A percentile compares a stretch with the other conserved stretches of the same genome.
Evolutionary conservation across 768 basidiomycete species (phyloP).

Genomic region (Trametes villosa): DNA sequence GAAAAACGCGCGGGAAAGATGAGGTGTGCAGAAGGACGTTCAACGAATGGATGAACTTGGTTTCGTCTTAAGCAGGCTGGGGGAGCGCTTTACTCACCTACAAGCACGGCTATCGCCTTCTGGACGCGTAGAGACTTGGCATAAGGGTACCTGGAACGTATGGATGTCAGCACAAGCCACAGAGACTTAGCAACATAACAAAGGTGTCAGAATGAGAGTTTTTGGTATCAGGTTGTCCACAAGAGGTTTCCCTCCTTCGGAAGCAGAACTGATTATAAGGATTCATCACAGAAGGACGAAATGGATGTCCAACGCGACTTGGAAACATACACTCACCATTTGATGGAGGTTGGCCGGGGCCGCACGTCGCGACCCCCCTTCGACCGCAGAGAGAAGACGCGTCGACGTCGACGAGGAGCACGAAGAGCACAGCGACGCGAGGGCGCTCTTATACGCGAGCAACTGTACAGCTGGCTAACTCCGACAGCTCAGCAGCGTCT

Average conservation of each 20-base stretch:
- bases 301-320: neutral
- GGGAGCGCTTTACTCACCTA: constrained; percentile 18
- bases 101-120: neutral
- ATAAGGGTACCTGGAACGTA: neutral
- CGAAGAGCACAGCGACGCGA: neutral
- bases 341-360: neutral
- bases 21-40: constrained; percentile 46
- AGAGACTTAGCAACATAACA: neutral
- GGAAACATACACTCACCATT: constrained; percentile 25
- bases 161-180: neutral
- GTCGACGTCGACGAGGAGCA: constrained; percentile 4
- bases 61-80: constrained; percentile 57
- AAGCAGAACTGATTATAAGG: constrained; percentile 76
- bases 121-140: neutral
- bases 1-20: constrained; percentile 38
- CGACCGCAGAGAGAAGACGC: neutral
- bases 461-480: constrained; percentile 50
- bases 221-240: constrained; percentile 71
- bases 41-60: constrained; percentile 89
- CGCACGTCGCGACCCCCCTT: no score
- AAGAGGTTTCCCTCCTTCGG: constrained; percentile 76
- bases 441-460: constrained; percentile 21
- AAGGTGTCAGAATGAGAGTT: constrained; percentile 54
- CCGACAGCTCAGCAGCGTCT: constrained; percentile 31
- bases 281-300: constrained; percentile 47